A percentile compares a stretch with the other conserved stretches of the same genome.
These are phyloP conservation scores for Coprinopsis sp. DNA, from an alignment of 768 basidiomycete species.

Conservation along the genomic window DNA sequence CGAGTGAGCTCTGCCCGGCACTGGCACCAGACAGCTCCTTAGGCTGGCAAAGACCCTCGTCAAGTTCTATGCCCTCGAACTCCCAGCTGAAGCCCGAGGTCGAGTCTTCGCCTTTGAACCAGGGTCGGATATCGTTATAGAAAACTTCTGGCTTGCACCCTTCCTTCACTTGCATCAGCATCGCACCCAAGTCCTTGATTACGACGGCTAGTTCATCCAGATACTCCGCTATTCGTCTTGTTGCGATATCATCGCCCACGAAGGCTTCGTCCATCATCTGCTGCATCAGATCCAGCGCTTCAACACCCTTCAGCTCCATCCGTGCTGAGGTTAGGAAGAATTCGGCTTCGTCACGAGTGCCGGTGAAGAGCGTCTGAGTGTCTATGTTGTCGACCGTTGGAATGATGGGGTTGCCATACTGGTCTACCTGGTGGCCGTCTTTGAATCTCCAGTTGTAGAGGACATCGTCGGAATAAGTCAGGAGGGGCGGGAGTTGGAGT, in stretches of 20 bases:
- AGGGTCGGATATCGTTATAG: slow-evolving; percentile 70
- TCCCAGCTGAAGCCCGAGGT: slow-evolving; percentile 41
- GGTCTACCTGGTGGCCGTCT: slow-evolving; percentile 24
- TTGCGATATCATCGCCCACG: slow-evolving; percentile 62
- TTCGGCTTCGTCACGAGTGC: slow-evolving; percentile 73
- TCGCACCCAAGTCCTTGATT: slow-evolving; percentile 55
- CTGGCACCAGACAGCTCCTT: slow-evolving; percentile 69
- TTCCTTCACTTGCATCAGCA: slow-evolving; percentile 61
- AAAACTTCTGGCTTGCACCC: slow-evolving; percentile 72
- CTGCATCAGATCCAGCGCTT: slow-evolving; percentile 83
- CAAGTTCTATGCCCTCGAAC: slow-evolving; percentile 56
- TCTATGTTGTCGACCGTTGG: slow-evolving; percentile 58
- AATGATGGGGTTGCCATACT: slow-evolving; percentile 25
- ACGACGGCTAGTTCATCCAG: slow-evolving; percentile 58
- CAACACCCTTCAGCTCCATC: slow-evolving; percentile 82
- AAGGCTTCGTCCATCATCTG: slow-evolving; percentile 85
- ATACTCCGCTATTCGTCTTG: slow-evolving; percentile 59
- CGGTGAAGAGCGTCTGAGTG: slow-evolving; percentile 69
- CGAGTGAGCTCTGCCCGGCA: slow-evolving; percentile 77
- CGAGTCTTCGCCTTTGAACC: slow-evolving; percentile 73
- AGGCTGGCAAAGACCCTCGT: slow-evolving; percentile 38
- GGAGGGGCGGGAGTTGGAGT: slow-evolving; percentile 78
- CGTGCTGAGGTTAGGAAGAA: slow-evolving; percentile 86
- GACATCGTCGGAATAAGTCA: slow-evolving; percentile 90
- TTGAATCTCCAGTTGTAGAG: slow-evolving; percentile 74